Evolutionary conservation across 108 stramenopile genomes (phyloP), one percentile per base, ranked within the genome.

Genomic region (Skeletonema marinoi): DNA sequence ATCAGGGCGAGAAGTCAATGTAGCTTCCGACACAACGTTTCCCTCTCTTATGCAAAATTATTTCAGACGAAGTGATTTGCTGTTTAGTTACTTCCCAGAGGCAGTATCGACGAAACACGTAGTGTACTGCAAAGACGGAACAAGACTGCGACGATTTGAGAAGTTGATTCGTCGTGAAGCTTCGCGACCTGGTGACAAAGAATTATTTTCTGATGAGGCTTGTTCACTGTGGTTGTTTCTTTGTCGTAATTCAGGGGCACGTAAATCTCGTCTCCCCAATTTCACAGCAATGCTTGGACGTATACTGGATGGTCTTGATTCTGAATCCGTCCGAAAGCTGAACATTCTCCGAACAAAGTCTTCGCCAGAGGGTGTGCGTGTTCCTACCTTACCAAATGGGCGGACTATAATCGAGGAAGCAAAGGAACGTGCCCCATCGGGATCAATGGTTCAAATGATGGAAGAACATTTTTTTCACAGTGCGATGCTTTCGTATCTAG

Each of bases 61-160:
- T 16, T 68, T 73, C 19, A 12, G 71, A 42, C 48, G 80, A 36
- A 60, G 65, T 32, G 84, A 85, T 62, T 41, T 85, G 7, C 48
- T 85, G 32, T 76, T 85, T 65, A 71, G 71, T 17, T 80, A 76
- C 62, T 78, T 82, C 58, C 75, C 78, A 16, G 78, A 80, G 19
- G 83, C 83, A 16, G 59, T 58, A 2, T 48, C 61, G 3, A 65
- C 36, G 0, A 60, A 71, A 33, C 65, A 65, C 8, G 58, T 77
- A 29, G 35, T 29, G 16, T 83, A 75, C 60, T 68, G 62, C n/a
- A 39, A 66, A 29, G 78, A 83, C 6, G 21, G 51, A 35, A 60
- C 60, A 13, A 48, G 82, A 41, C 25, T 83, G 29, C 31, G 14
- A 11, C 39, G 82, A 50, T 66, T 83, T 39, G 82, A 83, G 68